Evolutionary conservation across 495 filamentous ascomycete species (phyloP), one percentile per base, ranked within the genome.

Genomic region (Aspergillus sclerotioniger): DNA sequence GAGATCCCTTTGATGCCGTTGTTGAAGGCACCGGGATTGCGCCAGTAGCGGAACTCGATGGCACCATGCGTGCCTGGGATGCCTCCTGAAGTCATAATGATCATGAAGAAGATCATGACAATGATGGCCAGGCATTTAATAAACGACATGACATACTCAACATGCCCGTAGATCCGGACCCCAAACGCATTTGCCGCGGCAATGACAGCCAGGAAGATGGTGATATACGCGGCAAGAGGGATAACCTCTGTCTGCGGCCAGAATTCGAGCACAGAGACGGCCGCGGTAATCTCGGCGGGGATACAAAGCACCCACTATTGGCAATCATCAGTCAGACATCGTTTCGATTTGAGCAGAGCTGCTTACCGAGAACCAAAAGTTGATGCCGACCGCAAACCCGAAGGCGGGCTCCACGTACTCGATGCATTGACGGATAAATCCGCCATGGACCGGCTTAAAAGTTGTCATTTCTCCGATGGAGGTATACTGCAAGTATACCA

Each of bases 1-100:
- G 65, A 58, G 19, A 70, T 70, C 6, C 68, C 68, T 37, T 70
- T 70, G 47, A 70, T 66, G 8, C 68, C 68, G 58, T 70, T 70
- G 3, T 66, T 70, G 52, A 70, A 66, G 0, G 68, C 68, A 3
- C 68, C 65, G 0, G 68, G 68, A 19, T 53, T 58, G 17, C 64
- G 67, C 68, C 68, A 70, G 31, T 66, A 70, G 3, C 47, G 51
- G 49, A 70, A 70, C 37, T 65, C 62, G 25, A 70, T 68, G 0
- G 68, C 65, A 0, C 68, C 68, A 19, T 65, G 54, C 0, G 68
- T 68, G 15, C 63, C 68, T 6, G 65, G 32, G 41, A 70, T 70
- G 0, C 68, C 65, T 8, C 68, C 68, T 1, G 65, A 70, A 8
- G 68, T 68, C 65, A 70, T 70, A 53, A 70, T 70, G 25, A 70